Percentiles rank a stretch among this genome's conserved stretches.
These are phyloP conservation scores for Ceratobasidium sp. DNA, from an alignment of 1,284 basidiomycete species.

Conservation along the genomic window DNA sequence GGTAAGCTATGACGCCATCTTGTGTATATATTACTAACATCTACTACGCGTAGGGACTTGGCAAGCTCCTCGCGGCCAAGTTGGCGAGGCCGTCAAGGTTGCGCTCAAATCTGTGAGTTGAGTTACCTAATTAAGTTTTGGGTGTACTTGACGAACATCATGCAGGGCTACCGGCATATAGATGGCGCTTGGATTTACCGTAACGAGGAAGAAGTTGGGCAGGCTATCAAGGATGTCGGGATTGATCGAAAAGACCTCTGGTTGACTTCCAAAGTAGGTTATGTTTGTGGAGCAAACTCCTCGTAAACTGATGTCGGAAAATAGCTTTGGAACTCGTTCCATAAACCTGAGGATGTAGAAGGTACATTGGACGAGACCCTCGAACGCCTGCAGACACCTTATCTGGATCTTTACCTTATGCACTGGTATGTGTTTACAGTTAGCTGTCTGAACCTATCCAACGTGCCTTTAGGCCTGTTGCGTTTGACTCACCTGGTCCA, in stretches of 20 bases:
- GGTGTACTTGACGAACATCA: background rate
- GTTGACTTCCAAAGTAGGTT: constrained; percentile 58
- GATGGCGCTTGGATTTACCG: constrained; percentile 58
- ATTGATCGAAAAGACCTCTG: constrained; percentile 63
- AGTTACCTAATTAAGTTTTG: background rate
- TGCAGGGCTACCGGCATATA: constrained; percentile 58
- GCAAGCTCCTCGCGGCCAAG: constrained; percentile 44
- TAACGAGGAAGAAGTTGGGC: constrained; percentile 61
- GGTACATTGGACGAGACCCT: constrained; percentile 62
- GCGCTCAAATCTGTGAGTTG: constrained; percentile 32
- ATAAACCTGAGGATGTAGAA: constrained; percentile 60
- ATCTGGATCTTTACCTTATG: constrained; percentile 67
- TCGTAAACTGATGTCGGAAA: background rate
- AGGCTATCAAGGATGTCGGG: constrained; percentile 60
- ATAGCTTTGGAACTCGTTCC: constrained; percentile 57
- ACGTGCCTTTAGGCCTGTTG: constrained; percentile 70
- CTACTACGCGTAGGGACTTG: constrained; percentile 31
- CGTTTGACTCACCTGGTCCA: constrained; percentile 66
- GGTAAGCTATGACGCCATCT: constrained; percentile 8
- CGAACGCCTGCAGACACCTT: constrained; percentile 61
- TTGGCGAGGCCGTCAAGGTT: constrained; percentile 42
- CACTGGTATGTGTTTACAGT: constrained; percentile 55
- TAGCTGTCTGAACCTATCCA: constrained; percentile 56
- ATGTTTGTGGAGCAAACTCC: background rate
- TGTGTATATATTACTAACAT: background rate